Conservation (phyloP, 2,329 filamentous ascomycete species). For the Tolypocladium cylindrosporum region DNA sequence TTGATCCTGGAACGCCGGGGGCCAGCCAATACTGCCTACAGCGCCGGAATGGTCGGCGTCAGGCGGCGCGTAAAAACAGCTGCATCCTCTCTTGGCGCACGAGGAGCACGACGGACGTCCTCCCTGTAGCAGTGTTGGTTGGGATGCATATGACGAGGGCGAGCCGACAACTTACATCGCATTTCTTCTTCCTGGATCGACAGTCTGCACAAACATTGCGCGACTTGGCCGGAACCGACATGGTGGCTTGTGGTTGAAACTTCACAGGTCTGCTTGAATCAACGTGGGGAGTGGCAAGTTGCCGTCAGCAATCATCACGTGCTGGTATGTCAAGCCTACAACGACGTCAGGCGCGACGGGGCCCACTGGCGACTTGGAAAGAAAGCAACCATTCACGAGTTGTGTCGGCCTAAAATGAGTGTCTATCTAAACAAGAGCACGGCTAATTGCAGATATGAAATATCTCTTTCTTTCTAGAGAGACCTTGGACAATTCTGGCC, state of each 20-base stretch:
- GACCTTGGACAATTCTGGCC: too few relatives aligned
- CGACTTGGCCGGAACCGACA: slow-evolving; percentile 13
- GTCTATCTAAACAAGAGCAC: too few relatives aligned
- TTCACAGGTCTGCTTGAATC: neutral
- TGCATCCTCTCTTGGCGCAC: neutral
- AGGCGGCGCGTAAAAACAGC: neutral
- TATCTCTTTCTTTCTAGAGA: too few relatives aligned
- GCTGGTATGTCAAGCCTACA: neutral
- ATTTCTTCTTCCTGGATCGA: slow-evolving; percentile 15
- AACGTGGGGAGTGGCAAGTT: neutral
- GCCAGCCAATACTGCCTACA: neutral
- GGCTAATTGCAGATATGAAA: too few relatives aligned
- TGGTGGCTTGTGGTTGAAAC: neutral
- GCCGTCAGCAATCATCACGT: neutral
- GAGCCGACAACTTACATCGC: slow-evolving; percentile 7
- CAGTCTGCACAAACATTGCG: slow-evolving; percentile 14
- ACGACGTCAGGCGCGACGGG: neutral
- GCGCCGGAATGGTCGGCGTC: neutral
- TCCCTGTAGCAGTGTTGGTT: slow-evolving; percentile 5
- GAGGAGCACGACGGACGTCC: slow-evolving; percentile 3
- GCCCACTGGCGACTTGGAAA: neutral
- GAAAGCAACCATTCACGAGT: neutral
- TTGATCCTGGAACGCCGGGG: neutral
- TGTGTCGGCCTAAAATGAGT: neutral
- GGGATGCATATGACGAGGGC: slow-evolving; percentile 5